Evolutionary conservation across 371 early-diverging fungal species (phyloP).

Genomic region (Mortierella polycephala): DNA sequence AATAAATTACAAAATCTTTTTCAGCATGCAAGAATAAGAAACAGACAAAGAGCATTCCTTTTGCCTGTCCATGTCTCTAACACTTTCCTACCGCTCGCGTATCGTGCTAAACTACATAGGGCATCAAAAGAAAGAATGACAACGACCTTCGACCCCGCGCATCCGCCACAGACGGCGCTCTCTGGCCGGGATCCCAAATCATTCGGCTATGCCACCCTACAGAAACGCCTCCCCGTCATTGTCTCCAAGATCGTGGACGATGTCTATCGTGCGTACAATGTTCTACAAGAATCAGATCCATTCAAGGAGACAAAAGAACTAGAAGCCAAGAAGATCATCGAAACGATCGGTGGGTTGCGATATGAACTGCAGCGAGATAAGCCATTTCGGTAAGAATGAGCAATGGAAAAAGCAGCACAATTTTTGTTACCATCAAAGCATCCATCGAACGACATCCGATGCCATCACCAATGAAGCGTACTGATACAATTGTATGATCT

Average conservation of each 20-base stretch:
- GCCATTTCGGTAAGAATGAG: constrained; percentile 59
- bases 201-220: constrained; percentile 84
- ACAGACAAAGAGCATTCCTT: no score
- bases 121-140: background rate
- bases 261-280: constrained; percentile 60
- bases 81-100: no score
- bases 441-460: background rate
- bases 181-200: constrained; percentile 69
- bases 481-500: background rate
- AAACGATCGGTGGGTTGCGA: constrained; percentile 68
- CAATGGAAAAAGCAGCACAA: no score
- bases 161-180: constrained; percentile 75
- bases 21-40: no score
- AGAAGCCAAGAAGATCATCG: constrained; percentile 75
- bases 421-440: background rate
- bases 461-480: background rate
- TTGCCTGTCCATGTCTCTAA: no score
- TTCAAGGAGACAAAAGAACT: constrained; percentile 47
- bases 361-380: constrained; percentile 76
- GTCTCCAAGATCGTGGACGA: constrained; percentile 79
- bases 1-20: no score
- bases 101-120: no score
- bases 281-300: constrained; percentile 19
- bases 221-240: constrained; percentile 85
- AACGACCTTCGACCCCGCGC: constrained; percentile 28